A percentile compares a stretch with the other conserved stretches of the same genome.
Conservation (phyloP, 164 flowering plant species). For the Echeveria elegans region DNA sequence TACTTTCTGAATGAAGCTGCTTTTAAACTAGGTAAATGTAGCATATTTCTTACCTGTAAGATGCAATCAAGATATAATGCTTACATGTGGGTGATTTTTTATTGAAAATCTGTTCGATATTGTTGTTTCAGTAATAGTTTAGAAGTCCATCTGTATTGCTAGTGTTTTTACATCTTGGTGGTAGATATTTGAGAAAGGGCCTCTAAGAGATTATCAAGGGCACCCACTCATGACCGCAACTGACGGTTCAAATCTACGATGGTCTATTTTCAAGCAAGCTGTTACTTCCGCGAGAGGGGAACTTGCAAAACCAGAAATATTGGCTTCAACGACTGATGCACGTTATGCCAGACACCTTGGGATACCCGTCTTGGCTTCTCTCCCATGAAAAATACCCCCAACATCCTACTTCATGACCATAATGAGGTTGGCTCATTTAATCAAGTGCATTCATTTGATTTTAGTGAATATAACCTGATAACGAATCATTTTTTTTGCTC, state of each 20-base stretch:
- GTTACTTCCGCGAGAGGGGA: conserved; percentile 64
- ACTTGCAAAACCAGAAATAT: conserved; percentile 84
- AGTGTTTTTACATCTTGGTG: conserved; percentile 6
- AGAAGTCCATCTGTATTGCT: not conserved
- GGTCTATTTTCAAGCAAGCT: conserved; percentile 72
- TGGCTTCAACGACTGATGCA: conserved; percentile 92
- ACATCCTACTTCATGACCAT: conserved; percentile 86
- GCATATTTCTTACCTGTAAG: not conserved
- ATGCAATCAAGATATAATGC: not conserved
- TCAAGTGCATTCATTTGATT: not conserved
- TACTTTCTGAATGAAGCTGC: not conserved
- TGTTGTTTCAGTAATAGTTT: not conserved
- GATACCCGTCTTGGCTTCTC: conserved; percentile 91
- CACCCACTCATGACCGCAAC: conserved; percentile 69
- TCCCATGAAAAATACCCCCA: conserved; percentile 87
- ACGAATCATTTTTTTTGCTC: not conserved
- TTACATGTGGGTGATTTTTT: not conserved
- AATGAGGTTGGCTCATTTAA: conserved; percentile 57
- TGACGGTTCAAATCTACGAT: conserved; percentile 84
- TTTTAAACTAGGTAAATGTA: not conserved
- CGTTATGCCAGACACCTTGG: conserved; percentile 65
- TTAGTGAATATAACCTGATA: not conserved
- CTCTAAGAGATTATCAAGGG: conserved; percentile 53
- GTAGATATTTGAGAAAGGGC: conserved; percentile 65
- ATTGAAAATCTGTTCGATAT: not conserved